Evolutionary conservation across 768 basidiomycete species (phyloP).

Genomic region (Leccinum aurantiacum): DNA sequence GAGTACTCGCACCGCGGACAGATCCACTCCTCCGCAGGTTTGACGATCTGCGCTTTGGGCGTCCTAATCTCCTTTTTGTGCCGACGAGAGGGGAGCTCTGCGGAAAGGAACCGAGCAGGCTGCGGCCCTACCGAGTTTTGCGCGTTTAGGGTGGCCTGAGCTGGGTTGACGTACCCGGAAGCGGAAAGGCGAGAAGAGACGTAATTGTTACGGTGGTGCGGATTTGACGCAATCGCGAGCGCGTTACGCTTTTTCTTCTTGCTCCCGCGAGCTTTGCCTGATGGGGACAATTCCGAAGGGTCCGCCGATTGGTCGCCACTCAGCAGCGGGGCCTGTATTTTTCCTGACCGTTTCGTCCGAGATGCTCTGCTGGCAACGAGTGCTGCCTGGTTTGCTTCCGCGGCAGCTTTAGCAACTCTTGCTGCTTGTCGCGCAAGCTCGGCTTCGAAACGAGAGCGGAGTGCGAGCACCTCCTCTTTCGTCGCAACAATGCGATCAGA

Average conservation of each 20-base stretch:
- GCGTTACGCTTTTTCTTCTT: slow-evolving; percentile 97
- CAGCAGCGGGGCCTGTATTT: slow-evolving; percentile 35
- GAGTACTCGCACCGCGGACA: slow-evolving; percentile 94
- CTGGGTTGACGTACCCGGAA: slow-evolving; percentile 39
- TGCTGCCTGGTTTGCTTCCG: slow-evolving; percentile 52
- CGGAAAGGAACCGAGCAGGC: slow-evolving; percentile 65
- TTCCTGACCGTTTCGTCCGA: slow-evolving; percentile 39
- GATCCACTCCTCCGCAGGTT: slow-evolving; percentile 85
- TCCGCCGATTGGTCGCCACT: slow-evolving; percentile 39
- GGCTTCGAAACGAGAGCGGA: slow-evolving; percentile 68
- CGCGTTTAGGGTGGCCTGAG: slow-evolving; percentile 41
- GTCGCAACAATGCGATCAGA: slow-evolving; percentile 69
- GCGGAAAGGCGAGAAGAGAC: slow-evolving; percentile 78
- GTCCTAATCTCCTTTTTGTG: slow-evolving; percentile 30
- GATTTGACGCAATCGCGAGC: slow-evolving; percentile 90
- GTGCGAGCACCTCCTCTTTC: slow-evolving; percentile 62
- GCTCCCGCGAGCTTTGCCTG: slow-evolving; percentile 30
- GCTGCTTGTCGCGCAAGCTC: slow-evolving; percentile 72
- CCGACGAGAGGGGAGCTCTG: slow-evolving; percentile 58
- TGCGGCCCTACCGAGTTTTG: slow-evolving; percentile 57
- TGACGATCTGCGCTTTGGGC: slow-evolving; percentile 40
- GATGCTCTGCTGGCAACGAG: slow-evolving; percentile 37
- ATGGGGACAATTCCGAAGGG: slow-evolving; percentile 38
- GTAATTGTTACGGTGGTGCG: slow-evolving; percentile 94
- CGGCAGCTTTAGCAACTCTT: slow-evolving; percentile 48